Evolutionary conservation across 140 eudicot genomes (phyloP), one percentile per base, ranked within the genome.

Genomic region (Flaveria floridana): DNA sequence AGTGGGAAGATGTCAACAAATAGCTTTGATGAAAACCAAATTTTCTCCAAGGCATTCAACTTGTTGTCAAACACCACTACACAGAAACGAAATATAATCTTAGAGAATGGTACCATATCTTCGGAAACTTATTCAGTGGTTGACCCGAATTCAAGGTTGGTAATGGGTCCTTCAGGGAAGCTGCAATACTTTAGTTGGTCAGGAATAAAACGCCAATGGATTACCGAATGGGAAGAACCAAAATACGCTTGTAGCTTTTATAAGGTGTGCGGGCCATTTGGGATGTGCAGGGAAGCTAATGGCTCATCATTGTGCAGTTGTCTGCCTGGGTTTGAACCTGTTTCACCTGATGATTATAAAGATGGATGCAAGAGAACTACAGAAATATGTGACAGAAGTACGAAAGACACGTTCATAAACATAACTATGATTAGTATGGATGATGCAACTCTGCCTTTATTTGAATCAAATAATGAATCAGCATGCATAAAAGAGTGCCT

Each of bases 261-360:
- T 56, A 69, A 21, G 9, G 1, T 2, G n/a, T 86, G 91, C 61
- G 90, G 90, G 57, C n/a, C 78, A 7, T 85, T 72, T 69, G 78
- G 82, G 0, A 23, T 14, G 13, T 30, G 74, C 10, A 26, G 7
- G 4, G 12, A 13, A 62, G 30, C 28, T 26, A 62, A 62, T 62
- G 18, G 2, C 44, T 34, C 41, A 34, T 28, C 68, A 2, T 15
- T 6, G 1, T 86, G 91, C 75, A 72, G 46, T 3, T 88, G 95
- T 47, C 80, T 86, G 78, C 77, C 84, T 3, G 91, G 80, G 1
- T 88, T 76, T 15, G 11, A 37, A 48, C 84, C 84, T 42, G 21
- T 0, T 48, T 30, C 78, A 15, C 34, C 83, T 1, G 72, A 75
- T 14, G 91, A 62, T 62, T 2, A 2, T 4, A 28, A 3, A 7